phyloP scores from a whole-genome alignment of 345 rosid species.

The Lepidium africanum region DNA sequence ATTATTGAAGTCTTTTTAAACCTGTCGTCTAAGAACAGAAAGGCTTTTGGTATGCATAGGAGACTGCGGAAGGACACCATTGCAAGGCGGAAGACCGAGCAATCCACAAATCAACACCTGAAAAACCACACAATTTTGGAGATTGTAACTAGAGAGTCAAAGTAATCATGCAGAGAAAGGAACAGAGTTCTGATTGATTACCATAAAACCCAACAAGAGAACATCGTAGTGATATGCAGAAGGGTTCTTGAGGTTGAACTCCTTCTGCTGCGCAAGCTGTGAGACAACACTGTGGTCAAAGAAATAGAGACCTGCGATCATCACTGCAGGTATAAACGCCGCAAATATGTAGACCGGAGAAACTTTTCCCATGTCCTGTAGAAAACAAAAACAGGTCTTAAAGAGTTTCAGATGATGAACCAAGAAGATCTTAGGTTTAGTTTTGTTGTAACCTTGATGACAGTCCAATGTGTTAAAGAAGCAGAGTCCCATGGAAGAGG shows the following conservation, averaged over 20 bases:
- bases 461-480: constrained; percentile 53
- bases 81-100: constrained; percentile 70
- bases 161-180: background rate
- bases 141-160: background rate
- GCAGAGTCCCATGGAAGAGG: constrained; percentile 51
- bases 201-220: constrained; percentile 66
- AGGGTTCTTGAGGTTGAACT: constrained; percentile 77
- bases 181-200: constrained; percentile 12
- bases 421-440: background rate
- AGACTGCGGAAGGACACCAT: constrained; percentile 84
- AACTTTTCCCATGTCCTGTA: constrained; percentile 70
- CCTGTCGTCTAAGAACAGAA: constrained; percentile 57
- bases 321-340: constrained; percentile 64
- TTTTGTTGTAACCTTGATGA: constrained; percentile 42
- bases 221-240: constrained; percentile 74
- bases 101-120: constrained; percentile 83
- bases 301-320: constrained; percentile 75
- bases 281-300: constrained; percentile 84
- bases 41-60: constrained; percentile 93
- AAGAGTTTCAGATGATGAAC: background rate
- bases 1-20: background rate
- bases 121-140: background rate
- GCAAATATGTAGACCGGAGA: constrained; percentile 49
- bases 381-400: background rate
- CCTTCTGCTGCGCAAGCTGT: constrained; percentile 76